These are phyloP conservation scores for Schizosaccharomyces osmophilus DNA, from an alignment of 805 yeast genomes.

Conservation along the genomic window DNA sequence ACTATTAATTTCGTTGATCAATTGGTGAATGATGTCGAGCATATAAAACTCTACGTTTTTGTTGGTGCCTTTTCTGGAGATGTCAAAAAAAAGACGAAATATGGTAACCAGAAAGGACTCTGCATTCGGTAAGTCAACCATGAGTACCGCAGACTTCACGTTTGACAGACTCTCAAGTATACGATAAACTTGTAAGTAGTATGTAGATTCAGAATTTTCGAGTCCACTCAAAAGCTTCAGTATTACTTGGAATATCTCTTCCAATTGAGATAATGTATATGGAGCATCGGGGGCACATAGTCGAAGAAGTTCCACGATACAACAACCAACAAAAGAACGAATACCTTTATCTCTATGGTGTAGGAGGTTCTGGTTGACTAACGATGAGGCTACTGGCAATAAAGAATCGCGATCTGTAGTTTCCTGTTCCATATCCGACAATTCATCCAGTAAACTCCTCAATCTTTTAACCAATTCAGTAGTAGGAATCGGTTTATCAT, in stretches of 20 bases:
- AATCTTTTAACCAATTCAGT: background rate
- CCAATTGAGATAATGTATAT: slow-evolving; percentile 35
- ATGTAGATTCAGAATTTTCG: slow-evolving; percentile 26
- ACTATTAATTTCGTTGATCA: slow-evolving; percentile 43
- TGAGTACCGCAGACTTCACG: slow-evolving; percentile 45
- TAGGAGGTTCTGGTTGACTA: slow-evolving; percentile 34
- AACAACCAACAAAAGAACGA: slow-evolving; percentile 44
- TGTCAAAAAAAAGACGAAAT: slow-evolving; percentile 38
- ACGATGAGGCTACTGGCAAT: slow-evolving; percentile 23
- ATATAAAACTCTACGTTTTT: slow-evolving; percentile 34
- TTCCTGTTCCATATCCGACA: slow-evolving; percentile 39
- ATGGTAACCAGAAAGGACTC: slow-evolving; percentile 27
- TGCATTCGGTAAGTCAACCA: slow-evolving; percentile 49
- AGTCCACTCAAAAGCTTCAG: slow-evolving; percentile 35
- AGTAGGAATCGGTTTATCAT: background rate
- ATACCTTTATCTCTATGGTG: slow-evolving; percentile 42
- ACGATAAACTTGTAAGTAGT: slow-evolving; percentile 37
- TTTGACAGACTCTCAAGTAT: slow-evolving; percentile 46
- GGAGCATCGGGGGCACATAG: slow-evolving; percentile 83
- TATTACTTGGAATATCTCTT: slow-evolving; percentile 36
- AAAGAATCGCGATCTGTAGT: slow-evolving; percentile 24
- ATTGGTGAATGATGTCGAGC: slow-evolving; percentile 48
- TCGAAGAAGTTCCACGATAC: slow-evolving; percentile 50
- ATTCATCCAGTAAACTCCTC: slow-evolving; percentile 32
- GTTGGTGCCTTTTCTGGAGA: slow-evolving; percentile 21